A percentile compares a stretch with the other conserved stretches of the same genome.
phyloP scores from a whole-genome alignment of 331 rosid species.

The Saraca asoca region DNA sequence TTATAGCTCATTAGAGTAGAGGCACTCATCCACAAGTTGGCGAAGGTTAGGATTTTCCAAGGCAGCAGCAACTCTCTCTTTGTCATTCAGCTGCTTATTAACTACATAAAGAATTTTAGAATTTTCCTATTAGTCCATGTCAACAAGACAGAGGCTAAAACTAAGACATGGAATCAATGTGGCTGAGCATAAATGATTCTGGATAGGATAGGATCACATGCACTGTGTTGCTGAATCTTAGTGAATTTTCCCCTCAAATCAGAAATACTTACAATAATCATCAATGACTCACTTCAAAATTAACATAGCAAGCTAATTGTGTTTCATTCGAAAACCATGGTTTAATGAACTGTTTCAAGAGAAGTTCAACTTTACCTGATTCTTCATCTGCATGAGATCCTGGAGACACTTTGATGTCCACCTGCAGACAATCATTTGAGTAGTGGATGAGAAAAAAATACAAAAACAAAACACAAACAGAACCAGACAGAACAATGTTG shows the following conservation, averaged over 20 bases:
- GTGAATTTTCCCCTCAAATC: not conserved
- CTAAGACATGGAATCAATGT: not conserved
- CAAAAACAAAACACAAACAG: not conserved
- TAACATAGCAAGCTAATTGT: not conserved
- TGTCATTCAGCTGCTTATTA: conserved; percentile 95
- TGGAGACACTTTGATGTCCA: conserved; percentile 92
- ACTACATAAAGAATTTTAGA: conserved; percentile 49
- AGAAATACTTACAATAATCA: no score
- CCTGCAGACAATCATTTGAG: conserved; percentile 53
- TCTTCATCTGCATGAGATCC: conserved; percentile 97
- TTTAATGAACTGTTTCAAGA: no score
- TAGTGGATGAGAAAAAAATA: conserved; percentile 28
- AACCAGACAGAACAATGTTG: conserved; percentile 7
- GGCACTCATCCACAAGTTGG: conserved; percentile 96
- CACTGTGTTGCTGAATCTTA: no score
- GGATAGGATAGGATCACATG: not conserved
- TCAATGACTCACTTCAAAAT: no score
- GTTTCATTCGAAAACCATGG: not conserved
- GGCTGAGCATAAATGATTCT: conserved; percentile 4
- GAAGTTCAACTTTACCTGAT: conserved; percentile 56
- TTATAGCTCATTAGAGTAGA: conserved; percentile 82
- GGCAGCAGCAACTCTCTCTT: conserved; percentile 95
- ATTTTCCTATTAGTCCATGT: conserved; percentile 24
- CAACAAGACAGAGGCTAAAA: conserved; percentile 1
- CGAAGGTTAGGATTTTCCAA: conserved; percentile 96